A percentile compares a stretch with the other conserved stretches of the same genome.
phyloP scores from a whole-genome alignment of 2,329 filamentous ascomycete species.

The Cercospora berteroae region DNA sequence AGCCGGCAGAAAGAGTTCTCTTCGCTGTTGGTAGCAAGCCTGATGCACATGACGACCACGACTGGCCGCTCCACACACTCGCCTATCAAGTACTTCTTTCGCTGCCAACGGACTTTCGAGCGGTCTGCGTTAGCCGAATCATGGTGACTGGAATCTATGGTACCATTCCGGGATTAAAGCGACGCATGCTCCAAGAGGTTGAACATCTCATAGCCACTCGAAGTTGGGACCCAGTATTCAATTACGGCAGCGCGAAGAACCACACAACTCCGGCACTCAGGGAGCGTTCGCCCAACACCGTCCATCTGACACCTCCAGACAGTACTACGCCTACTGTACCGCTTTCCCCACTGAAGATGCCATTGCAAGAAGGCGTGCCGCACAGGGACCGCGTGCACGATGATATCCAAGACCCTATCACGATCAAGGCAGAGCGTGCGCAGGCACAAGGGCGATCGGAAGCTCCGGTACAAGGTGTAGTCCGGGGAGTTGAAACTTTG shows the following conservation, averaged over 20 bases:
- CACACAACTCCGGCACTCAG: conserved; percentile 18
- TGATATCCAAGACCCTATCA: conserved; percentile 47
- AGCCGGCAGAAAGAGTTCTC: conserved; percentile 72
- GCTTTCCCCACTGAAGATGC: conserved; percentile 27
- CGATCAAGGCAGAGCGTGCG: conserved; percentile 55
- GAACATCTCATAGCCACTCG: conserved; percentile 61
- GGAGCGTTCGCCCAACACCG: conserved; percentile 25
- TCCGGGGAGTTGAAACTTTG: conserved; percentile 67
- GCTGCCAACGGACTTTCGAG: conserved; percentile 77
- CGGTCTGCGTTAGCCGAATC: conserved; percentile 83
- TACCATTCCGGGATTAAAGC: conserved; percentile 73
- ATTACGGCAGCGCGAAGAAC: conserved; percentile 55
- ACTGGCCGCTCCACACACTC: conserved; percentile 72
- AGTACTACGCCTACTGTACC: conserved; percentile 12
- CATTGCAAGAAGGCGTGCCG: conserved; percentile 28
- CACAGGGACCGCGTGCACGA: conserved; percentile 31
- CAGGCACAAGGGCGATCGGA: conserved; percentile 44
- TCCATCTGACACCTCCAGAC: conserved; percentile 8
- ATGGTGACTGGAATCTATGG: conserved; percentile 81
- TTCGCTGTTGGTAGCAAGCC: conserved; percentile 58
- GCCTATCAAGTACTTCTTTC: conserved; percentile 73
- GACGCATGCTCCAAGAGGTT: conserved; percentile 74
- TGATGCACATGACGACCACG: conserved; percentile 77
- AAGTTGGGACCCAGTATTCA: conserved; percentile 76
- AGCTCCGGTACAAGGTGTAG: conserved; percentile 52